Percentiles rank a stretch among this genome's conserved stretches.
phyloP scores from a whole-genome alignment of 164 flowering plant species.

The Dillenia turbinata region DNA sequence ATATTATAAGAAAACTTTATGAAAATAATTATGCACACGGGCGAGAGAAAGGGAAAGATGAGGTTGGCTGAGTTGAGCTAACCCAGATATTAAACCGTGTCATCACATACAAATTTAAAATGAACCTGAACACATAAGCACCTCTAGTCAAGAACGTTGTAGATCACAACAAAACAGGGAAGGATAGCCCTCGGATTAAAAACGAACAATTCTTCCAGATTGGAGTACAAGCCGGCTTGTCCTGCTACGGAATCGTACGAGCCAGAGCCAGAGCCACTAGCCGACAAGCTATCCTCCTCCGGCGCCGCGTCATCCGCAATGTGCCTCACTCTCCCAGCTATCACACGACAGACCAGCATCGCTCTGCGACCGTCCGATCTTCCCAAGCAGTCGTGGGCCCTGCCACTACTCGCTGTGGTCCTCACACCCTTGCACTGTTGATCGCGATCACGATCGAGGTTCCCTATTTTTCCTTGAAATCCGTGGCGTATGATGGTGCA shows the following conservation, averaged over 20 bases:
- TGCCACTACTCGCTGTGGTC: conserved; percentile 87
- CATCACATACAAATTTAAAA: too few relatives aligned
- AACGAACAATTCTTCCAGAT: conserved; percentile 71
- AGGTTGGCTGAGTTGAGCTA: too few relatives aligned
- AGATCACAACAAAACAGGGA: conserved; percentile 90
- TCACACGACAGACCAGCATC: conserved; percentile 91
- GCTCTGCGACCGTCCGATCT: conserved; percentile 50
- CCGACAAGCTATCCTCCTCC: conserved; percentile 32
- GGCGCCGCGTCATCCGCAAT: conserved; percentile 21
- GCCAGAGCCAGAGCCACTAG: conserved; percentile 13
- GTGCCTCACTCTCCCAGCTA: conserved; percentile 74
- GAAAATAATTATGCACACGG: too few relatives aligned
- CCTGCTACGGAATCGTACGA: conserved; percentile 72
- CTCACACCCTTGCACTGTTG: conserved; percentile 44
- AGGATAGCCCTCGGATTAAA: conserved; percentile 80
- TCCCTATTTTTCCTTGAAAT: conserved; percentile 35
- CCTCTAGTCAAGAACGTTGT: conserved; percentile 36
- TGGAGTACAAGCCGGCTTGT: conserved; percentile 47
- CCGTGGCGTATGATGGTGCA: conserved; percentile 83
- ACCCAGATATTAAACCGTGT: too few relatives aligned
- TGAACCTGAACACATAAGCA: too few relatives aligned
- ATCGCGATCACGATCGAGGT: too few relatives aligned
- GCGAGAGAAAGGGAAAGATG: too few relatives aligned
- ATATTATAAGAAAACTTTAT: too few relatives aligned
- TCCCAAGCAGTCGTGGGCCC: conserved; percentile 68